Base-by-base conservation (phyloP, 306 rosid genomes). In the Datisca glomerata region DNA sequence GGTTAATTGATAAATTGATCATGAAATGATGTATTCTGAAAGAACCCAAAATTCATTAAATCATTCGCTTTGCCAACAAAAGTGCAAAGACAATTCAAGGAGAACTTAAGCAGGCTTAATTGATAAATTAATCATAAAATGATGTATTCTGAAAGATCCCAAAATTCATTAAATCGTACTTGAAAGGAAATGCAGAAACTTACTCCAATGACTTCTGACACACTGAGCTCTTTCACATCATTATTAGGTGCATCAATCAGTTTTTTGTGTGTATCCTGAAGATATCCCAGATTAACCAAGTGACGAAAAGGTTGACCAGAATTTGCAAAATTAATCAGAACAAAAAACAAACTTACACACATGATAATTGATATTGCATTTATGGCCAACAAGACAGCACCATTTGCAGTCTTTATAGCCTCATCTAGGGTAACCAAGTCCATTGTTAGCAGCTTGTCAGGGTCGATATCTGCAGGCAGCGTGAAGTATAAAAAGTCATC, bases 361-460 rank as follows among this genome's bases (percentile, higher is more conserved):
- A 64, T 67, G 23, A 89, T 63, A 65, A 64, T 64, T 46, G 75
- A 76, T 49, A 89, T 50, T 55, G 91, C 80, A 74, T 78, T 66
- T 55, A 76, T 60, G 41, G 97, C 93, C 61, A 80, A 53, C 57
- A 80, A 66, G 53, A 83, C 97, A 49, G 91, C 97, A 72, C 70
- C 76, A 68, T 89, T 89, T 36, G 97, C 80, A 55, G 81, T 80
- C 70, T 68, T 89, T 66, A 89, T 65, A 57, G 95, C 95, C 70
- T 89, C 97, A 41, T 89, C 95, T 43, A 89, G 75, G 58, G 97
- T 89, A 56, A 83, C 74, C 69, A 89, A 58, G 71, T 89, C 95
- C 64, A 76, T 89, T 66, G 75, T 60, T 9, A 89, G 87, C 64
- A 83, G 77, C 58, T 70, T 67, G 56, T 89, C 79, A 9, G 79